Evolutionary conservation across 129 eudicot species (phyloP).

Genomic region (Flaveria linearis): DNA sequence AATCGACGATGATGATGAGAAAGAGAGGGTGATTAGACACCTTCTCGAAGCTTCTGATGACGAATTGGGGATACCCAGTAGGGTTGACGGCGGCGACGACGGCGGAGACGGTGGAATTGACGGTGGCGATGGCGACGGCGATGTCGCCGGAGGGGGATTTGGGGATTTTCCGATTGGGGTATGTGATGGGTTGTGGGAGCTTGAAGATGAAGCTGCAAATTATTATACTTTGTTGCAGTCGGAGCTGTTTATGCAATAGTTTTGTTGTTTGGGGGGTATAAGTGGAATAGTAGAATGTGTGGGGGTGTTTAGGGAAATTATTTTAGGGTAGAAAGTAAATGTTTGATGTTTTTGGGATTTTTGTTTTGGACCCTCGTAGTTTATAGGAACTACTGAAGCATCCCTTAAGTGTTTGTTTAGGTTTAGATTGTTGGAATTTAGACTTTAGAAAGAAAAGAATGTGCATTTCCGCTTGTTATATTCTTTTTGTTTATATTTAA

Average conservation of each 20-base stretch:
- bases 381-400: not conserved
- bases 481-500: conserved; percentile 21
- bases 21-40: conserved; percentile 70
- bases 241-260: conserved; percentile 65
- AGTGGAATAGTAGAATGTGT: conserved; percentile 16
- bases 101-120: conserved; percentile 5
- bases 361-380: conserved; percentile 33
- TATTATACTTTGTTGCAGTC: conserved; percentile 67
- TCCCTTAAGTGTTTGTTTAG: not conserved
- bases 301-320: conserved; percentile 7
- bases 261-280: conserved; percentile 30
- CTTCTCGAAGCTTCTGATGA: conserved; percentile 97
- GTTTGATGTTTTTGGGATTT: conserved; percentile 32
- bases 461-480: conserved; percentile 14
- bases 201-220: conserved; percentile 93
- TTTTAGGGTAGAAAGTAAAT: not conserved
- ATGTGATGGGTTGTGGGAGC: conserved; percentile 70
- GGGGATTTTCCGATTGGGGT: conserved; percentile 19
- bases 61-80: conserved; percentile 73
- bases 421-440: conserved; percentile 17
- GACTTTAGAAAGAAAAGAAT: conserved; percentile 21
- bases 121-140: conserved; percentile 23
- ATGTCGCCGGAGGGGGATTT: conserved; percentile 10
- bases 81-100: conserved; percentile 7
- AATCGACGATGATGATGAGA: conserved; percentile 37